Base-by-base conservation (phyloP, 257 asterid species). In the Asclepias syriaca region DNA sequence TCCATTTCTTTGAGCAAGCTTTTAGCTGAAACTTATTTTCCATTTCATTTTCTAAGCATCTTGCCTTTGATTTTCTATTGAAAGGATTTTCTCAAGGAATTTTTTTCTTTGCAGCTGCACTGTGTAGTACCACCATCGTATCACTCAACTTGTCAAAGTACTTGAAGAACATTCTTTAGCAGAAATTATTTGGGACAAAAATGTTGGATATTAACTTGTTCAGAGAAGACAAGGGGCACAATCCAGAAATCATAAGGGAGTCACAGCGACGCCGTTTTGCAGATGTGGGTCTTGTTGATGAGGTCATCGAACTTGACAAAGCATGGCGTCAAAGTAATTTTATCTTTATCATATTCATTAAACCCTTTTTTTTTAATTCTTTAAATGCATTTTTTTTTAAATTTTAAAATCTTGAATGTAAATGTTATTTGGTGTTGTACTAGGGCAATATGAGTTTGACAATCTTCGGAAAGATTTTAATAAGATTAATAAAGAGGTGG, bases 141-240 rank as follows among this genome's bases (percentile, higher is more conserved):
- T 29, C 5, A 6, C 22, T 29, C 46, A 29, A 32, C 22, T 15
- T 29, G 18, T 29, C 21, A 7, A 61, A 61, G 22, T 12, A 14
- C 46, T 61, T 61, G 46, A 14, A 59, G 40, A 59, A 29, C 65
- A 61, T 21, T 14, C 13, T 61, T 50, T 61, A 18, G 66, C 22
- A 1, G 29, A 60, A 60, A 61, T 14, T 32, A 14, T 32, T 13
- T 32, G 6, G 66, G 66, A 60, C 22, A 70, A 88, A 58, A 55
- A 94, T 95, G 99, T 78, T 95, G 90, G 99, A 95, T 75, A 86
- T 92, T 51, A 95, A 90, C 82, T 87, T 90, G 3, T 87, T 95
- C 77, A 88, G 98, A 56, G 96, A 79, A 77, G 97, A 89, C 73
- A 93, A 93, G 76, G 97, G 96, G 9, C 88, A 93, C 54, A 79